A percentile compares a stretch with the other conserved stretches of the same genome.
Evolutionary conservation across 768 basidiomycete genomes (phyloP).

Genomic region (Tubosaeta sp.): DNA sequence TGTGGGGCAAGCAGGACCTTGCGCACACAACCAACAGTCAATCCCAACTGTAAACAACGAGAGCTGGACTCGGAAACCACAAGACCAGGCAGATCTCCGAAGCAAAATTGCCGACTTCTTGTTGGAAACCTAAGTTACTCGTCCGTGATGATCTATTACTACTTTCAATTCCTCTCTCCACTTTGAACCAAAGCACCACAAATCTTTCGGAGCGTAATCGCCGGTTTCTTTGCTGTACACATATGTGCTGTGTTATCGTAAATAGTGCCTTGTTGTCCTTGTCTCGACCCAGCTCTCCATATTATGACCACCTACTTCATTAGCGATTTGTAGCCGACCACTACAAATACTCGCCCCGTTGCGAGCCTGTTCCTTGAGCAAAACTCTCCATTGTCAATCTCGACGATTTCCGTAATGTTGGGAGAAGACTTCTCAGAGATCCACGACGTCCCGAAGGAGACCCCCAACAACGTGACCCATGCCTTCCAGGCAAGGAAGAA

Average conservation of each 20-base stretch:
- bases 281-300: neutral
- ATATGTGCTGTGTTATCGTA: neutral
- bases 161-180: too few relatives aligned
- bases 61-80: conserved; percentile 29
- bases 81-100: conserved; percentile 36
- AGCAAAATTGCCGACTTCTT: conserved; percentile 37
- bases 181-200: too few relatives aligned
- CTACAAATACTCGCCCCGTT: conserved; percentile 22
- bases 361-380: neutral
- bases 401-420: conserved; percentile 14
- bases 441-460: conserved; percentile 17
- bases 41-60: conserved; percentile 18
- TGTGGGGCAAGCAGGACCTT: neutral
- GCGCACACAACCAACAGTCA: neutral
- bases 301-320: neutral
- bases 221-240: too few relatives aligned
- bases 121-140: conserved; percentile 19
- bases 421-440: conserved; percentile 25
- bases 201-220: too few relatives aligned
- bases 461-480: conserved; percentile 13
- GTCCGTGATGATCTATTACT: too few relatives aligned
- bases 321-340: conserved; percentile 24
- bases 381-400: conserved; percentile 1
- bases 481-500: conserved; percentile 51
- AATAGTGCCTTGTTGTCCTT: neutral